Evolutionary conservation across 805 yeast species (phyloP).

Genomic region (Sugiyamaella boreocaroliniensis): DNA sequence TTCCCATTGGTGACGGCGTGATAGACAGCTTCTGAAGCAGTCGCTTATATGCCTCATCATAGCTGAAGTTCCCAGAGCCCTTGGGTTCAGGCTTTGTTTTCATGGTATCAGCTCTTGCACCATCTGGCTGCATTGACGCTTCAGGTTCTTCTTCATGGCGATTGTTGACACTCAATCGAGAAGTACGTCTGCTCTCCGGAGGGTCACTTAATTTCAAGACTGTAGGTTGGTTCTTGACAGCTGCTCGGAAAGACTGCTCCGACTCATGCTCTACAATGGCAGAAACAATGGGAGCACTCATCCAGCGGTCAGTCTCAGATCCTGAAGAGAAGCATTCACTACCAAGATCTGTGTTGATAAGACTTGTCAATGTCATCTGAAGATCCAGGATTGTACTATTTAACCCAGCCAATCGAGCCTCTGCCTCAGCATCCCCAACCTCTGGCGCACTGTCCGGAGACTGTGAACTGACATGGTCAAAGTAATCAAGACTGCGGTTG

Average conservation of each 20-base stretch:
- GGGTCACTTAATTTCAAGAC: conserved; percentile 8
- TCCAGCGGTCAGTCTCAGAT: conserved; percentile 31
- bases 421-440: conserved; percentile 6
- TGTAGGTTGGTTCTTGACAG: conserved; percentile 9
- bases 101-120: background rate
- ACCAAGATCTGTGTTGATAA: conserved; percentile 30
- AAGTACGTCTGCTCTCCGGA: conserved; percentile 3
- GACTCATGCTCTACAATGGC: conserved; percentile 9
- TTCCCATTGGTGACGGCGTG: conserved; percentile 23
- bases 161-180: background rate
- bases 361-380: conserved; percentile 22
- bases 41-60: conserved; percentile 22
- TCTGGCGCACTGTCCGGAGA: background rate
- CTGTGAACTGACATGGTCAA: background rate
- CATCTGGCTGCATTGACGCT: background rate
- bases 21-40: conserved; percentile 20
- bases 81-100: background rate
- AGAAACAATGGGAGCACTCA: conserved; percentile 18
- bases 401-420: conserved; percentile 13
- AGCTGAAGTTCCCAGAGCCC: conserved; percentile 7
- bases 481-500: conserved; percentile 17
- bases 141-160: background rate
- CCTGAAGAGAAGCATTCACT: conserved; percentile 20
- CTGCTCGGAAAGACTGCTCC: conserved; percentile 10
- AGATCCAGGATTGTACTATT: conserved; percentile 17